Conservation (phyloP, 2,329 filamentous ascomycete species). For the Penicillium sp. region DNA sequence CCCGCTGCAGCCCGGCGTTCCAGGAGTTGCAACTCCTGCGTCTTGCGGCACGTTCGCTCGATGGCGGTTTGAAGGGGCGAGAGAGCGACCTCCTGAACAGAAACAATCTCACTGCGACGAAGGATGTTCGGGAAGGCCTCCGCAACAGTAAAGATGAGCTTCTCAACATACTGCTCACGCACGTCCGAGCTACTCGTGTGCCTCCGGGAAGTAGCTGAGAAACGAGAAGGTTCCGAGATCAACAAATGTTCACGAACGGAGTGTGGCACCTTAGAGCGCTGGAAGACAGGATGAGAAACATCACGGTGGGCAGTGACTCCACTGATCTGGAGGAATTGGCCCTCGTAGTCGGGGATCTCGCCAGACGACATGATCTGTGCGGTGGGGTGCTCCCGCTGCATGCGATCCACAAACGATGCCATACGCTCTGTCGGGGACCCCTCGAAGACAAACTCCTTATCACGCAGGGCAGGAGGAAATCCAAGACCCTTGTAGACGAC, state of each 20-base stretch:
- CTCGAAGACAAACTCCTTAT: slow-evolving; percentile 93
- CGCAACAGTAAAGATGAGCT: slow-evolving; percentile 76
- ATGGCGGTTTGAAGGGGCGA: slow-evolving; percentile 81
- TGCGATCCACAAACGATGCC: slow-evolving; percentile 79
- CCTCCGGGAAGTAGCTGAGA: slow-evolving; percentile 72
- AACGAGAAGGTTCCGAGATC: slow-evolving; percentile 71
- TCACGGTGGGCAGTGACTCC: slow-evolving; percentile 80
- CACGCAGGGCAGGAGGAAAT: slow-evolving; percentile 74
- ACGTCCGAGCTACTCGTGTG: slow-evolving; percentile 65
- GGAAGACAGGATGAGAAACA: slow-evolving; percentile 77
- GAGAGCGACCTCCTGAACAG: slow-evolving; percentile 64
- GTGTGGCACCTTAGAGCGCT: slow-evolving; percentile 78
- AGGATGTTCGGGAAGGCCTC: slow-evolving; percentile 91
- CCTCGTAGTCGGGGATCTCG: slow-evolving; percentile 76
- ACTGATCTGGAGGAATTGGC: slow-evolving; percentile 83
- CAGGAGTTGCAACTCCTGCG: slow-evolving; percentile 73
- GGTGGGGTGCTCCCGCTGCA: slow-evolving; percentile 85
- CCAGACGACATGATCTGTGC: slow-evolving; percentile 74
- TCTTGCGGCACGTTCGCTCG: slow-evolving; percentile 87
- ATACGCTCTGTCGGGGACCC: slow-evolving; percentile 73
- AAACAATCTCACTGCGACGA: slow-evolving; percentile 78
- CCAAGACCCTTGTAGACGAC: slow-evolving; percentile 87
- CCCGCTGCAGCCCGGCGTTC: slow-evolving; percentile 73
- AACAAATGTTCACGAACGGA: slow-evolving; percentile 84
- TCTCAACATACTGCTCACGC: slow-evolving; percentile 75